Evolutionary conservation across 78 protist genomes (phyloP), one percentile per base, ranked within the genome.

Genomic region (Parvularia atlantis): DNA sequence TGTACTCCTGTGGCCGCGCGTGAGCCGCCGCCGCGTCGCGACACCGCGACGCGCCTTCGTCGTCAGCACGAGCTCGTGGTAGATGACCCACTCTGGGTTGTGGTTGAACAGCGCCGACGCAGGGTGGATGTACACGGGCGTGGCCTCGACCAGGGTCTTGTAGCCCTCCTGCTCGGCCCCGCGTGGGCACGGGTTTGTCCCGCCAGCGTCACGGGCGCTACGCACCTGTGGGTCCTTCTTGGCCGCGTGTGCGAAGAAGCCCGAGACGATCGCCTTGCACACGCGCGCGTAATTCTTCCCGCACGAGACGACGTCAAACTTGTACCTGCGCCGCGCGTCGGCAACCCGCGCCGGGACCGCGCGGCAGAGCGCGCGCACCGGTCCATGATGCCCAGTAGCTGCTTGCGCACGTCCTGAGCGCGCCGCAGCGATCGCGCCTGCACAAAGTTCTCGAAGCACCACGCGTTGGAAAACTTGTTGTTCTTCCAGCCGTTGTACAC

Each of bases 361-460:
- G 66, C 36, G 66, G 52, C n/a, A n/a, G 66, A 4, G 40, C 28
- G 20, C 22, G 40, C 66, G 31, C 22, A 48, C 28, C 97, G 79
- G 35, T 93, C 98, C 95, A 97, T 84, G 69, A 96, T 93, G 40
- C 81, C 66, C 20, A 89, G 75, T 61, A 95, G 74, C 84, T 96
- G 99, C 78, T 89, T 86, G 41, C 97, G 76, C 33, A 96, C 95
- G 58, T 97, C 99, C 71, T 80, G 91, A 1, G 98, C 99, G 20
- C 90, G 71, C n/a, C 82, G 76, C 46, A 97, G 73, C 3, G 95
- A 50, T 97, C 83, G 20, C 22, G 69, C 90, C 22, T 97, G 98
- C 24, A 97, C 64, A 71, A 89, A 97, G 84, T 96, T 95, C 59
- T 95, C 98, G 57, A 57, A 81, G 78, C 99, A 95, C 97, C 97